Percentiles rank a stretch among this genome's conserved stretches.
phyloP scores from a whole-genome alignment of 2,329 filamentous ascomycete species.

The Hypoxylon sp. region DNA sequence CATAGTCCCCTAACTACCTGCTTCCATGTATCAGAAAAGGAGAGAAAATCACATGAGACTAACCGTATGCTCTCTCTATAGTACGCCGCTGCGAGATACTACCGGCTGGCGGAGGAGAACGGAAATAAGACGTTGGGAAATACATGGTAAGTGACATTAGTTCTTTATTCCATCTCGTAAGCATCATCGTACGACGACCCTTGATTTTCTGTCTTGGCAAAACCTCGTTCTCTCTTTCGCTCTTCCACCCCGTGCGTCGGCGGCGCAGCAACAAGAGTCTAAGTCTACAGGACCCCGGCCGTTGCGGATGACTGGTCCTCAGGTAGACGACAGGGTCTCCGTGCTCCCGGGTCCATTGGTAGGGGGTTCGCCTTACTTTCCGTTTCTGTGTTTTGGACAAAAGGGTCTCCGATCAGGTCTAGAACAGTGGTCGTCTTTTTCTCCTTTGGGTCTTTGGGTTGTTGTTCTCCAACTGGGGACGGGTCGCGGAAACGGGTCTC shows the following conservation, averaged over 20 bases:
- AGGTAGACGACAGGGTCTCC: constrained; percentile 56
- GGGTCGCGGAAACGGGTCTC: constrained; percentile 44
- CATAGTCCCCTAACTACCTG: constrained; percentile 25
- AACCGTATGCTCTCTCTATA: constrained; percentile 61
- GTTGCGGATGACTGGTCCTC: constrained; percentile 48
- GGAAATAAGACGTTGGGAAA: constrained; percentile 94
- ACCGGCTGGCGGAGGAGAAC: constrained; percentile 89
- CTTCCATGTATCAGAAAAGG: constrained; percentile 23
- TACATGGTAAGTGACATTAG: constrained; percentile 80
- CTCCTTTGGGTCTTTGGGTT: constrained; percentile 15
- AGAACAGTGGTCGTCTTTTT: constrained; percentile 37
- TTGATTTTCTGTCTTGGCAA: constrained; percentile 38
- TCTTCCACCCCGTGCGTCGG: constrained; percentile 48
- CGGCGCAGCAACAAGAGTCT: constrained; percentile 43
- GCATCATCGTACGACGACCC: constrained; percentile 38
- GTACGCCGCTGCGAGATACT: constrained; percentile 89
- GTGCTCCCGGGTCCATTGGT: constrained; percentile 36
- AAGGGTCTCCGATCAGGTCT: constrained; percentile 42
- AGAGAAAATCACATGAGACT: constrained; percentile 64
- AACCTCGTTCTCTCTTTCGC: constrained; percentile 25
- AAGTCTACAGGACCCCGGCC: constrained; percentile 38
- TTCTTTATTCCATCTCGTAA: constrained; percentile 35
- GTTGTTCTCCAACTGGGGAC: constrained; percentile 34
- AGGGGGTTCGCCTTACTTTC: constrained; percentile 50
- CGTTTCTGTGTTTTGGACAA: constrained; percentile 26